These are phyloP conservation scores for Citrus glauca DNA, from an alignment of 345 rosid genomes.

Conservation along the genomic window DNA sequence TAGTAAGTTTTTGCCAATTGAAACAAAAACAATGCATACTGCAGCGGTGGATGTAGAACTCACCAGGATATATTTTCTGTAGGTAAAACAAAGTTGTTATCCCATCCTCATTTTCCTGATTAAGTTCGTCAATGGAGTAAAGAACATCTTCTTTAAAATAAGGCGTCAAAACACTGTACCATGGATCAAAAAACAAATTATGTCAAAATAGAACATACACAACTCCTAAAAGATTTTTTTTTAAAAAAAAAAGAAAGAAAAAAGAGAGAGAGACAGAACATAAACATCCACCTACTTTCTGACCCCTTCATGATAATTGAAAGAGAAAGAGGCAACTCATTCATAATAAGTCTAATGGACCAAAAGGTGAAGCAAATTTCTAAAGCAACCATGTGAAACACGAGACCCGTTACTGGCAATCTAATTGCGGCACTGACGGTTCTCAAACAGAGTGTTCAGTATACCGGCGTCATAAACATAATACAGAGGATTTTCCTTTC, in stretches of 20 bases:
- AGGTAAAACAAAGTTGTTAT: constrained; percentile 75
- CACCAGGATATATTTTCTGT: constrained; percentile 90
- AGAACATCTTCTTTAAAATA: constrained; percentile 86
- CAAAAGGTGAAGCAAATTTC: not conserved
- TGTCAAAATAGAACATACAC: constrained; percentile 18
- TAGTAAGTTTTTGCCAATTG: constrained; percentile 12
- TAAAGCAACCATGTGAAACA: not conserved
- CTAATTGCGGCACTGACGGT: not conserved
- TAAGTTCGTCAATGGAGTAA: constrained; percentile 79
- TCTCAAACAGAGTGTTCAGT: not conserved
- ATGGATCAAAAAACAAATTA: constrained; percentile 20
- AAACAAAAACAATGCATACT: constrained; percentile 8
- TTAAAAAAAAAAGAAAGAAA: not conserved
- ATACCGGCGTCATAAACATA: not conserved
- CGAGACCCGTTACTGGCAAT: not conserved
- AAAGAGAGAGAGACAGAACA: too few relatives aligned
- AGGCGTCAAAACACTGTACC: constrained; percentile 86
- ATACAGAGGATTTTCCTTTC: not conserved
- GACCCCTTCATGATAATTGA: not conserved
- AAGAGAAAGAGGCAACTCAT: not conserved
- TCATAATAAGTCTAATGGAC: not conserved
- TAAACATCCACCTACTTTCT: not conserved
- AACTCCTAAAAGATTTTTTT: not conserved
- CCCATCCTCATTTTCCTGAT: constrained; percentile 91
- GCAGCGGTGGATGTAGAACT: constrained; percentile 18